Evolutionary conservation across 1,284 basidiomycete species (phyloP), one percentile per base, ranked within the genome.

Genomic region (Acaromyces ingoldii): DNA sequence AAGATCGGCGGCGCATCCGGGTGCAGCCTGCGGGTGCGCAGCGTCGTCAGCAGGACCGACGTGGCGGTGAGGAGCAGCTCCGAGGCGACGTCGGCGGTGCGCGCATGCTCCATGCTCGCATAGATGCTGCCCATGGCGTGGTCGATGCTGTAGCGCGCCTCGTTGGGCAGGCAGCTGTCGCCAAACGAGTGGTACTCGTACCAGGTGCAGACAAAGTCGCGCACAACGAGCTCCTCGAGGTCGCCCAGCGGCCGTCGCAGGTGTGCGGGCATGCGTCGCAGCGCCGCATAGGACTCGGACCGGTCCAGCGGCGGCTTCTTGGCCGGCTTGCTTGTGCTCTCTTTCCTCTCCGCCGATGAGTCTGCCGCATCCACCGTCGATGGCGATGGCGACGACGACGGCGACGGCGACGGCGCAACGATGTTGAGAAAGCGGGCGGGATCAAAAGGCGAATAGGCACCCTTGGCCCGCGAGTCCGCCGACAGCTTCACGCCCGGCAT

Each of bases 181-280:
- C 58, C 61, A 49, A 70, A 67, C 15, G 63, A 57, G 30, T 65
- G 55, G 25, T 52, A 58, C 42, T 66, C 60, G 43, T 70, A 70
- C 67, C 67, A 70, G 52, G 53, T 51, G 25, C 57, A 54, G 28
- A 70, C 58, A 55, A 66, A 70, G 54, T 70, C 67, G 25, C 67
- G 54, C 6, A 70, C 55, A 6, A 63, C 51, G 25, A 66, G 55
- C 19, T 55, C 53, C 25, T 63, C 55, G 41, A 67, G 56, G 44
- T 51, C 49, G 26, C 57, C 57, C 9, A 61, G 51, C 40, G 60
- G 60, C n/a, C 54, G 26, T 36, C 48, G 48, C 24, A 49, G 24
- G 2, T 28, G 17, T 10, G 36, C 33, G 11, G 36, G 24, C 48
- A 49, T 21, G 45, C 21, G 1, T 39, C 6, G 19, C 46, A 36